Percentiles rank a stretch among this genome's conserved stretches.
Evolutionary conservation across 2,329 filamentous ascomycete genomes (phyloP).

Genomic region (Colletotrichum chrysophilum): DNA sequence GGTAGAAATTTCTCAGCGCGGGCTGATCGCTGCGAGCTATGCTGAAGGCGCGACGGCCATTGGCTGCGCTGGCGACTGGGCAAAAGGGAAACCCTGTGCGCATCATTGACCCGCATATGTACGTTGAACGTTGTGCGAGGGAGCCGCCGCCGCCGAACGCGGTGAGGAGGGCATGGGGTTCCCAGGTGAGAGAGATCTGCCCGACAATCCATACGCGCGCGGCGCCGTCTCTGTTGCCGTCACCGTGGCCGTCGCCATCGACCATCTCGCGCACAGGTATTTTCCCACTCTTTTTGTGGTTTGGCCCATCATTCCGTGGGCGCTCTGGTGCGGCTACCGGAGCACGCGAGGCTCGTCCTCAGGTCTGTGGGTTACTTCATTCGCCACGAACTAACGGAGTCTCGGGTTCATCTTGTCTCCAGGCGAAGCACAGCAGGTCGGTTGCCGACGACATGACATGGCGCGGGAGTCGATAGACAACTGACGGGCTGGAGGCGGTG

Average conservation of each 20-base stretch:
- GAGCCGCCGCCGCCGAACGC: constrained; percentile 7
- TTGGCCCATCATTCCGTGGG: background rate
- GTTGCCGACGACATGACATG: background rate
- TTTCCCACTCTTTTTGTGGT: background rate
- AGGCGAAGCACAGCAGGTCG: background rate
- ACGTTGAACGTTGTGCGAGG: constrained; percentile 5
- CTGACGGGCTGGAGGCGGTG: background rate
- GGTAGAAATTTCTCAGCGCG: background rate
- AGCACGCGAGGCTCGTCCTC: background rate
- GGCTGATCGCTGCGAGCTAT: background rate
- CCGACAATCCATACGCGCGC: background rate
- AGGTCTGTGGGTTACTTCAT: background rate
- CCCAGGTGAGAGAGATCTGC: background rate
- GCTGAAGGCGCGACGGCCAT: background rate
- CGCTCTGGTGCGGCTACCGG: background rate
- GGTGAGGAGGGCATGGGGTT: background rate
- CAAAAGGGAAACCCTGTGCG: constrained; percentile 16
- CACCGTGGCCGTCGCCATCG: background rate
- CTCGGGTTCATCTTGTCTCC: background rate
- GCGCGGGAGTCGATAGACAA: background rate
- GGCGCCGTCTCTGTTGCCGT: background rate
- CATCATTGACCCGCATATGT: constrained; percentile 22
- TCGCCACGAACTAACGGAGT: constrained; percentile 8
- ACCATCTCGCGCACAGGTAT: background rate
- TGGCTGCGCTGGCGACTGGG: background rate